A percentile compares a stretch with the other conserved stretches of the same genome.
Conservation (phyloP, 2,329 filamentous ascomycete species). For the Trichoderma endophyticum region DNA sequence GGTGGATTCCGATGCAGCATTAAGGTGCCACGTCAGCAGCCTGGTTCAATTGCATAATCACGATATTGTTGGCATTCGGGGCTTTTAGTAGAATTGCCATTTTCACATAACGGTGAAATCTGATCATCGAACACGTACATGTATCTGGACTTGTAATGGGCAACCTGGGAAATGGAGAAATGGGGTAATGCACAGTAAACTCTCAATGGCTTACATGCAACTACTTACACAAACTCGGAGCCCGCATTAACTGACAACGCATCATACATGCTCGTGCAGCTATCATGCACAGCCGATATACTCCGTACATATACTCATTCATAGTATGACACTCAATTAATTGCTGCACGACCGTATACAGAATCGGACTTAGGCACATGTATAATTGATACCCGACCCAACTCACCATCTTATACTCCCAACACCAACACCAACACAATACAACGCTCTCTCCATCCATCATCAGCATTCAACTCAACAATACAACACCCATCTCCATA, state of each 20-base stretch:
- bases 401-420: neutral
- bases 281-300: neutral
- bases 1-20: too few species aligned
- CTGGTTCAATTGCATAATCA: neutral
- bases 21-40: neutral
- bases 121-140: neutral
- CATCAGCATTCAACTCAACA: neutral
- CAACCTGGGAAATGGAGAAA: neutral
- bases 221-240: neutral
- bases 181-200: neutral
- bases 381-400: constrained; percentile 10
- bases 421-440: neutral
- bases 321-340: neutral
- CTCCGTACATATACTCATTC: neutral
- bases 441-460: neutral
- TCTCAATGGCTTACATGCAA: neutral
- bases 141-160: neutral
- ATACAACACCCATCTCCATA: neutral
- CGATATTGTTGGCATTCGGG: neutral
- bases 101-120: neutral
- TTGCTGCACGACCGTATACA: neutral
- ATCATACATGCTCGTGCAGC: neutral
- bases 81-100: neutral
- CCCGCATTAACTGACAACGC: neutral
- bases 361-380: neutral